Conservation (phyloP, 2,329 filamentous ascomycete species). For the Diaporthe amygdali region DNA sequence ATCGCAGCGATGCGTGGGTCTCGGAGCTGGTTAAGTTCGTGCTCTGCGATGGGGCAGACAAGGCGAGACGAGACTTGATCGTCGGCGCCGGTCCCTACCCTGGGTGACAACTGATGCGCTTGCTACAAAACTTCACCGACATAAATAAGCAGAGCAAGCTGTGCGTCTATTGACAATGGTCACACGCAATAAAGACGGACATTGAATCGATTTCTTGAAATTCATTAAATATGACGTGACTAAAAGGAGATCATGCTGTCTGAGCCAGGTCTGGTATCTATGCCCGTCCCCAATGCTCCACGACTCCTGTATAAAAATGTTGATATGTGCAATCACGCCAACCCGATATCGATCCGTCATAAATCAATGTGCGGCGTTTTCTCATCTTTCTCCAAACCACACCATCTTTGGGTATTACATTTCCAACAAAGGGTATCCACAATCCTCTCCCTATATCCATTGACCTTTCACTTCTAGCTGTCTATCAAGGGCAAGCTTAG, state of each 20-base stretch:
- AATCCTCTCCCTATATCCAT: not conserved
- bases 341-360: conserved; percentile 1
- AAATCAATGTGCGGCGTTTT: conserved; percentile 1
- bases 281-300: not conserved
- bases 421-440: conserved; percentile 18
- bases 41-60: no score
- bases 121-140: no score
- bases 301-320: not conserved
- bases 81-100: no score
- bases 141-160: no score
- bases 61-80: no score
- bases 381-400: not conserved
- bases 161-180: no score
- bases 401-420: conserved; percentile 1
- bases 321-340: conserved; percentile 7
- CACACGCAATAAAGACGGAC: not conserved
- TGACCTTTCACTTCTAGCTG: not conserved
- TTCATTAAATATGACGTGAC: conserved; percentile 2
- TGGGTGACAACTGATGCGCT: no score
- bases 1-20: no score
- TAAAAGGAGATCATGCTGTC: not conserved
- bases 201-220: not conserved
- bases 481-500: conserved; percentile 28
- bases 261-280: conserved; percentile 7
- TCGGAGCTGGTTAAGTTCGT: no score